Evolutionary conservation across 352 stramenopile genomes (phyloP), one percentile per base, ranked within the genome.

Genomic region (Pythium diclinum): DNA sequence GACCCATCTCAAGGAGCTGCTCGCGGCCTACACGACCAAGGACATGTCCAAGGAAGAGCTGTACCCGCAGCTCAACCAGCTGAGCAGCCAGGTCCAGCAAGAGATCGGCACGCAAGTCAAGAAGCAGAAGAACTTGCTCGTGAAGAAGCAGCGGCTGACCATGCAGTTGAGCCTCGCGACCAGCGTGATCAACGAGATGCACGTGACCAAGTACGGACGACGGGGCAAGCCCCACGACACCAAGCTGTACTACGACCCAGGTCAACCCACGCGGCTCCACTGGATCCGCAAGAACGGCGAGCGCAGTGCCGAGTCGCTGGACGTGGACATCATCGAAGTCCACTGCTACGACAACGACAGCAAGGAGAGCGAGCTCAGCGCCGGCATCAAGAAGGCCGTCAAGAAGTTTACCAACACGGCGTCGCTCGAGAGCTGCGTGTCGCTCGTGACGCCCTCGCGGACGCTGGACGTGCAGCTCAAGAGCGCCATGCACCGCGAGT

Each of bases 211-310:
- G 51, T 91, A 85, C 56, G 85, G 85, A 1, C 78, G 85, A 0
- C 79, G 80, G 2, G 85, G 85, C 40, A 85, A 87, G 30, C 83
- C 83, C 4, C 85, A 94, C 57, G 69, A 83, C 6, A 90, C 85
- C 9, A 82, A 83, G n/a, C 67, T 94, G 30, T 67, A 77, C 42
- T 94, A 89, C 65, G 80, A 92, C 59, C 78, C 81, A 10, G 83
- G 69, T 3, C 72, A 81, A 17, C 85, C 85, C 21, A 83, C 83
- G 56, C 73, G 83, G 42, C 70, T 94, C 40, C 81, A 87, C 30
- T 94, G 85, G 85, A 68, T 84, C 56, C 81, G 78, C 46, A 94
- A 94, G 73, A 82, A 86, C 53, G 85, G 85, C 40, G 85, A 91
- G n/a, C 71, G 73, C 36, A 92, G 82, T 47, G 68, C 73, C 47